These are phyloP conservation scores for Arctium lappa DNA, from an alignment of 129 eudicot genomes.

Conservation along the genomic window DNA sequence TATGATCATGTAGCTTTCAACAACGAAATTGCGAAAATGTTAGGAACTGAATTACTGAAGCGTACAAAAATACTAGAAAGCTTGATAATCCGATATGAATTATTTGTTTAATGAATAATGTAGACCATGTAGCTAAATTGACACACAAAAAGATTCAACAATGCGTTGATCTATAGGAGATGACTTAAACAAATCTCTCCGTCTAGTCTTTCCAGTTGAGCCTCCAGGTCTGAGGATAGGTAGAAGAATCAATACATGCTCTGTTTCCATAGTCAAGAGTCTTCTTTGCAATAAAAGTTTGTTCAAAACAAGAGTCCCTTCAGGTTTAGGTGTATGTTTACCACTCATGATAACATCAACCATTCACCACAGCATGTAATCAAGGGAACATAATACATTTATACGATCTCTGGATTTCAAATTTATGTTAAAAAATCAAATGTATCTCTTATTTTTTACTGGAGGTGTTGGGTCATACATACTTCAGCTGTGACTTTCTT, in stretches of 20 bases:
- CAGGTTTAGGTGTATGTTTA: too few relatives aligned
- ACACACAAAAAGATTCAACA: neutral
- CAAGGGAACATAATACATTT: too few relatives aligned
- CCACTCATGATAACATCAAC: too few relatives aligned
- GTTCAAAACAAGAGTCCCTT: too few relatives aligned
- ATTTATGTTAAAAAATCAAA: neutral
- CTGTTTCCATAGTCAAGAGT: too few relatives aligned
- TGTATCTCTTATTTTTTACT: neutral
- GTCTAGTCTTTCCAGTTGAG: neutral
- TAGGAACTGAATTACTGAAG: neutral
- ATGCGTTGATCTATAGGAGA: neutral
- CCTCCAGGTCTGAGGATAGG: neutral
- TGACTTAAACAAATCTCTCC: neutral
- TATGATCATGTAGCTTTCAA: neutral
- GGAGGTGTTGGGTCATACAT: too few relatives aligned
- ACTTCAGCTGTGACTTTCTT: too few relatives aligned
- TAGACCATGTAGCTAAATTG: neutral
- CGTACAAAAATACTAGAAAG: neutral
- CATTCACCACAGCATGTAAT: too few relatives aligned
- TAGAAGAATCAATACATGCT: neutral
- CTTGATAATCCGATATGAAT: neutral
- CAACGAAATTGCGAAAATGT: neutral
- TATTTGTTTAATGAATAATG: neutral
- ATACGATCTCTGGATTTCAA: neutral
- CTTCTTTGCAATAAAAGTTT: too few relatives aligned